These are phyloP conservation scores for Borealophlyctis nickersoniae DNA, from an alignment of 192 early-diverging fungal genomes.

Conservation along the genomic window DNA sequence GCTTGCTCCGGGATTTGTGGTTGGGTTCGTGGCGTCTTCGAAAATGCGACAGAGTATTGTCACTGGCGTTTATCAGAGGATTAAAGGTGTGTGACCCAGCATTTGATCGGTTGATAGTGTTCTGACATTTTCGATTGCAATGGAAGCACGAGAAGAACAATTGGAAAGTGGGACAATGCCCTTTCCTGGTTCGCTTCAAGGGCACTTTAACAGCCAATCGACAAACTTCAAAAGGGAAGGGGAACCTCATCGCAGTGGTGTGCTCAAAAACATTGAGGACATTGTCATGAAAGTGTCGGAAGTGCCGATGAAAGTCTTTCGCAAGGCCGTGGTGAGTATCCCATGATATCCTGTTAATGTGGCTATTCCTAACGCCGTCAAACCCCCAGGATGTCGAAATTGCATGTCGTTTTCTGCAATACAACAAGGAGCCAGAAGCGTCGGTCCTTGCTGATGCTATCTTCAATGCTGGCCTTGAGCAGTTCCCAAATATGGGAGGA, in stretches of 20 bases:
- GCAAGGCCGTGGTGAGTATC: not conserved
- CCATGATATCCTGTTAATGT: not conserved
- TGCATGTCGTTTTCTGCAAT: slow-evolving; percentile 26
- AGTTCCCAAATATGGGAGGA: slow-evolving; percentile 8
- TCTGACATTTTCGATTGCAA: not conserved
- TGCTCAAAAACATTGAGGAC: not conserved
- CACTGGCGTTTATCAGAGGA: slow-evolving; percentile 7
- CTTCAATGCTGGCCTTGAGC: slow-evolving; percentile 17
- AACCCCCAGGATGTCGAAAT: slow-evolving; percentile 19
- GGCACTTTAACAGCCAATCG: not conserved
- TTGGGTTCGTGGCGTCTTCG: not conserved
- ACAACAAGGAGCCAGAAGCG: slow-evolving; percentile 17
- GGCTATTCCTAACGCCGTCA: not conserved
- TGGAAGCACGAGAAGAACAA: not conserved
- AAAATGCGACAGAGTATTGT: not conserved
- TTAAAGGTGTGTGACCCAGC: not conserved
- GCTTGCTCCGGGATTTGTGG: slow-evolving; percentile 11
- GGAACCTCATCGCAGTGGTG: not conserved
- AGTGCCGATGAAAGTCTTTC: not conserved
- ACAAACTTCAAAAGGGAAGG: not conserved
- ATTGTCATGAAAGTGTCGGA: not conserved
- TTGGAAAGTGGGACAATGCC: not conserved
- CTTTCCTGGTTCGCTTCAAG: not conserved
- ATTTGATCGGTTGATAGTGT: not conserved
- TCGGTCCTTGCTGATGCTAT: slow-evolving; percentile 13